Evolutionary conservation across 2,329 filamentous ascomycete species (phyloP).

Genomic region (Nannizziopsis arthrosporioides): DNA sequence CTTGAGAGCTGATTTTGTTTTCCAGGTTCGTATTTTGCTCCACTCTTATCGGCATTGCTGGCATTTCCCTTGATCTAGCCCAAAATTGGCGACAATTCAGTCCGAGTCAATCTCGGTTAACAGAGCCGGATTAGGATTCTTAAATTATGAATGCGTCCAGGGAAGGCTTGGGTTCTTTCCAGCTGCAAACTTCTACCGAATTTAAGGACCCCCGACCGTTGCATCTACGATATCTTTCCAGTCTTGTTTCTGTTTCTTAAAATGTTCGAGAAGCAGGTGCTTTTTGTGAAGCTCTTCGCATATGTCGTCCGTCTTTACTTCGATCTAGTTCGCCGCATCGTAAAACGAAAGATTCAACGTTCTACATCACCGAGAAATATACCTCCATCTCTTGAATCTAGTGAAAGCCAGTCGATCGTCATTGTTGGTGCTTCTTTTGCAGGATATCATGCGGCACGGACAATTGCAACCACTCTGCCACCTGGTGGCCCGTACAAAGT

Average conservation of each 20-base stretch:
- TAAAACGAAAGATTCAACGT: neutral
- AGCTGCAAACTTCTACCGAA: too few relatives aligned
- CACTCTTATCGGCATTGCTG: too few relatives aligned
- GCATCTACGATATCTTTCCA: neutral
- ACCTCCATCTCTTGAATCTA: neutral
- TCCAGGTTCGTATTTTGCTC: too few relatives aligned
- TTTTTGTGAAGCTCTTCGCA: constrained; percentile 6
- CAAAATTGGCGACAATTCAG: too few relatives aligned
- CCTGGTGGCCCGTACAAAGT: constrained; percentile 39
- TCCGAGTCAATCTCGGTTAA: too few relatives aligned
- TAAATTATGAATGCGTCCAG: neutral
- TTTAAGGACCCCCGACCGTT: neutral
- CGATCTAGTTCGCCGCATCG: constrained; percentile 2
- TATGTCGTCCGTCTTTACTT: constrained; percentile 4
- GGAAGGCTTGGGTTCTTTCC: neutral
- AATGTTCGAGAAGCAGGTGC: constrained; percentile 6
- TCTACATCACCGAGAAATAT: neutral
- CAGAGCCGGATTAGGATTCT: neutral
- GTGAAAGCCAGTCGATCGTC: constrained; percentile 28
- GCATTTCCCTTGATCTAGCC: too few relatives aligned
- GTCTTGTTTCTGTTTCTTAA: neutral
- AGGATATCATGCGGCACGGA: constrained; percentile 40
- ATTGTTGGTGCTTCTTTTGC: constrained; percentile 49
- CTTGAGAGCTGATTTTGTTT: neutral
- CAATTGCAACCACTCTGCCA: constrained; percentile 24